Conservation (phyloP, 176 grass and related monocot genomes). For the Ensete glaucum region DNA sequence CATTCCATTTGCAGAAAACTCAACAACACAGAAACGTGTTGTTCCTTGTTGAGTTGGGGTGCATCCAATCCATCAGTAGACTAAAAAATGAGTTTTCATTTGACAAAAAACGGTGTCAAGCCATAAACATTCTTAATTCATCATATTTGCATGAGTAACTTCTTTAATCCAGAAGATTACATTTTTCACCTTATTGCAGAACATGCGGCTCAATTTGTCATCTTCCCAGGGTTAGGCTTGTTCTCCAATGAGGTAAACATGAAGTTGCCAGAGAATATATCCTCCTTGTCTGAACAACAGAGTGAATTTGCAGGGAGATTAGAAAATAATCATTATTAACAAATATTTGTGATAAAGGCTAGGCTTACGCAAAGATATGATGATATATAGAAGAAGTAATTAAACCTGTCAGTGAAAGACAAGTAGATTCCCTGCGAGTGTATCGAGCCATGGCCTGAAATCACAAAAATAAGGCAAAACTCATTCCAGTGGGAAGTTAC, state of each 20-base stretch:
- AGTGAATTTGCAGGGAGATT: not conserved
- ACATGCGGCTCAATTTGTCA: constrained; percentile 24
- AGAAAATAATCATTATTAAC: not conserved
- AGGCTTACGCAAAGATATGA: not conserved
- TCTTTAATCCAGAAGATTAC: not conserved
- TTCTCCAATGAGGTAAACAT: constrained; percentile 53
- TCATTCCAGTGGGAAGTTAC: not conserved
- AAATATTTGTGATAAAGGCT: not conserved
- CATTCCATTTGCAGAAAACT: not conserved
- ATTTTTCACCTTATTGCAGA: not conserved
- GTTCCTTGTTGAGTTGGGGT: not conserved
- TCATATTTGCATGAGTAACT: not conserved
- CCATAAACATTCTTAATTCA: too few relatives aligned
- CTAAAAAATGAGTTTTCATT: too few relatives aligned
- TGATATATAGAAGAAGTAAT: constrained; percentile 21
- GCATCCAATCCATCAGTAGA: not conserved
- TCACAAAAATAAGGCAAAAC: constrained; percentile 9
- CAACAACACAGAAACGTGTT: not conserved
- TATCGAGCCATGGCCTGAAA: constrained; percentile 88
- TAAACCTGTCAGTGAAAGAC: constrained; percentile 72
- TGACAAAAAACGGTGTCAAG: too few relatives aligned
- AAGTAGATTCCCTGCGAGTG: constrained; percentile 72
- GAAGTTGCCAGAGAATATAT: constrained; percentile 88
- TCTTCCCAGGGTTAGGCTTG: constrained; percentile 30
- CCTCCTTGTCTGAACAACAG: constrained; percentile 51